A percentile compares a stretch with the other conserved stretches of the same genome.
Conservation (phyloP, 208 protist species). For the Trypanosoma conorhini region DNA sequence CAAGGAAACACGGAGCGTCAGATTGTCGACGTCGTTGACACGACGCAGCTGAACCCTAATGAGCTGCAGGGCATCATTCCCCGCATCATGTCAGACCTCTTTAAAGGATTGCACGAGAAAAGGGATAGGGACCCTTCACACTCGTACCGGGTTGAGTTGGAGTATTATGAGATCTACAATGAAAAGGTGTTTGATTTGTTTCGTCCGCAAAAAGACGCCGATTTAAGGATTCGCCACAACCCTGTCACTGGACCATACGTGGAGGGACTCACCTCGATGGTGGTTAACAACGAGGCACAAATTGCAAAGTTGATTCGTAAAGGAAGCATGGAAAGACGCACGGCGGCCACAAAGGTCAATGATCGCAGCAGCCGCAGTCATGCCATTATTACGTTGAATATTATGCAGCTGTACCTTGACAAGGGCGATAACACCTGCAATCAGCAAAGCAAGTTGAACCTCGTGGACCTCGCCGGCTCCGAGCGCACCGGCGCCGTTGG, state of each 20-base stretch:
- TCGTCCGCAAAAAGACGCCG: conserved; percentile 32
- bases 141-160: conserved; percentile 74
- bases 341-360: conserved; percentile 87
- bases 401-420: conserved; percentile 66
- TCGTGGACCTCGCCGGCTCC: conserved; percentile 94
- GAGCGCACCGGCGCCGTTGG: conserved; percentile 85
- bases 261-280: conserved; percentile 59
- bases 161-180: conserved; percentile 94
- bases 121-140: conserved; percentile 56
- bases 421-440: conserved; percentile 46
- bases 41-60: conserved; percentile 10
- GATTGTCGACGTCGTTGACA: conserved; percentile 6
- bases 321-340: conserved; percentile 82
- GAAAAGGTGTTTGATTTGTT: conserved; percentile 90
- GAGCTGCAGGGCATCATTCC: conserved; percentile 77
- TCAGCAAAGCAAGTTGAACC: conserved; percentile 85
- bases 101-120: conserved; percentile 50
- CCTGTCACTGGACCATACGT: conserved; percentile 71
- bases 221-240: conserved; percentile 77
- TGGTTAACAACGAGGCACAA: conserved; percentile 60
- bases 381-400: conserved; percentile 86
- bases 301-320: conserved; percentile 56
- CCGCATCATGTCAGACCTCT: conserved; percentile 65
- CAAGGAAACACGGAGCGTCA: conserved; percentile 2
- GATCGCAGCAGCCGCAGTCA: conserved; percentile 89